Conservation (phyloP, 2,329 filamentous ascomycete genomes). For the Arthrinium phaeospermum region DNA sequence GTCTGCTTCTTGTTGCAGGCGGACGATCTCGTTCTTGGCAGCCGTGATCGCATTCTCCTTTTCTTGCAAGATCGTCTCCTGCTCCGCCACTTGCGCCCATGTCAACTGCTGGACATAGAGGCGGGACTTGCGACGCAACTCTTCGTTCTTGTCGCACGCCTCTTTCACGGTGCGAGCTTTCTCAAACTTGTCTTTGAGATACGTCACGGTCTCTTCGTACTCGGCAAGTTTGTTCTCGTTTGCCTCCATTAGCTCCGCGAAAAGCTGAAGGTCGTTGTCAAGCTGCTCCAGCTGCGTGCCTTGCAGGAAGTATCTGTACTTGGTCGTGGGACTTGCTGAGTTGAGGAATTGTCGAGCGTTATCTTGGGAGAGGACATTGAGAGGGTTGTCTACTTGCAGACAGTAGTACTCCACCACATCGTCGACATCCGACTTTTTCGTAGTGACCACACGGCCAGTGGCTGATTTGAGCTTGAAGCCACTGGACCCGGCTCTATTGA, state of each 20-base stretch:
- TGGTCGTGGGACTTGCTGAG: slow-evolving; percentile 78
- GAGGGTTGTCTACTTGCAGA: slow-evolving; percentile 93
- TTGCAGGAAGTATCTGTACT: slow-evolving; percentile 96
- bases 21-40: slow-evolving; percentile 43
- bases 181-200: slow-evolving; percentile 62
- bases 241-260: slow-evolving; percentile 78
- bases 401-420: slow-evolving; percentile 93
- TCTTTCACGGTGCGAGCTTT: slow-evolving; percentile 69
- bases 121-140: slow-evolving; percentile 65
- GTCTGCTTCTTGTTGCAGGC: slow-evolving; percentile 40
- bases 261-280: slow-evolving; percentile 86
- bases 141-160: slow-evolving; percentile 68
- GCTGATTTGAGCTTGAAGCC: slow-evolving; percentile 87
- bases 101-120: slow-evolving; percentile 70
- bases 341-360: slow-evolving; percentile 93
- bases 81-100: slow-evolving; percentile 86
- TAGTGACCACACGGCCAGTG: slow-evolving; percentile 74
- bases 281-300: slow-evolving; percentile 93
- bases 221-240: slow-evolving; percentile 68
- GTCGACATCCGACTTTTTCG: slow-evolving; percentile 84
- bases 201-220: slow-evolving; percentile 66
- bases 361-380: slow-evolving; percentile 95
- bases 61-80: slow-evolving; percentile 62
- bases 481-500: slow-evolving; percentile 74
- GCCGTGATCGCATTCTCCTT: slow-evolving; percentile 36